phyloP scores from a whole-genome alignment of 78 protist species.

The Speleostelium caveatum region DNA sequence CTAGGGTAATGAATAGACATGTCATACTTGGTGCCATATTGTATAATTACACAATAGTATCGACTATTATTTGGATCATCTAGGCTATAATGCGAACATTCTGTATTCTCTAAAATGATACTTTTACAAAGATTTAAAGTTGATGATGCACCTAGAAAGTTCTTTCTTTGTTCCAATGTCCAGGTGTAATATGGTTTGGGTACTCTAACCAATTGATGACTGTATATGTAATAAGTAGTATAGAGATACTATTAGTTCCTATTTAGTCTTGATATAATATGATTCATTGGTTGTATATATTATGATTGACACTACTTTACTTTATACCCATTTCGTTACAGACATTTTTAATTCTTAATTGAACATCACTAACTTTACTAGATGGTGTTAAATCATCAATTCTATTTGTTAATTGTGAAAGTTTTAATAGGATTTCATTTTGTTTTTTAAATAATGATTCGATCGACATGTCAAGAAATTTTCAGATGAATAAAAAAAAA shows the following conservation, averaged over 20 bases:
- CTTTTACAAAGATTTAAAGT: slow-evolving; percentile 62
- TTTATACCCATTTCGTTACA: slow-evolving; percentile 7
- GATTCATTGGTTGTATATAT: background rate
- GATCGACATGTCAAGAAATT: no score
- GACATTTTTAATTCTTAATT: slow-evolving; percentile 15
- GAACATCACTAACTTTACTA: background rate
- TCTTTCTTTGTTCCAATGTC: slow-evolving; percentile 47
- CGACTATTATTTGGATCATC: slow-evolving; percentile 61
- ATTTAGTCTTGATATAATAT: background rate
- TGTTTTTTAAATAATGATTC: slow-evolving; percentile 9
- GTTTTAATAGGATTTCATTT: background rate
- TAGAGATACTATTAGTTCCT: background rate
- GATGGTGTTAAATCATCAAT: slow-evolving; percentile 15
- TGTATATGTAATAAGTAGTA: background rate
- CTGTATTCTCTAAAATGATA: slow-evolving; percentile 61
- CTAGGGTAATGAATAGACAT: background rate
- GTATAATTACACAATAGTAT: slow-evolving; percentile 64
- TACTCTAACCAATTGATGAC: slow-evolving; percentile 41
- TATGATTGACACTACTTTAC: no score
- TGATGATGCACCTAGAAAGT: slow-evolving; percentile 48
- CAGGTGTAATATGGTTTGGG: slow-evolving; percentile 53
- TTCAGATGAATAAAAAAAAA: no score
- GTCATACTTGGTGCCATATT: slow-evolving; percentile 57
- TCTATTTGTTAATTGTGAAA: background rate
- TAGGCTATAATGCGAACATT: slow-evolving; percentile 43